Evolutionary conservation across 139 green algal genomes (phyloP), one percentile per base, ranked within the genome.

Genomic region (Zygnema cylindricum): DNA sequence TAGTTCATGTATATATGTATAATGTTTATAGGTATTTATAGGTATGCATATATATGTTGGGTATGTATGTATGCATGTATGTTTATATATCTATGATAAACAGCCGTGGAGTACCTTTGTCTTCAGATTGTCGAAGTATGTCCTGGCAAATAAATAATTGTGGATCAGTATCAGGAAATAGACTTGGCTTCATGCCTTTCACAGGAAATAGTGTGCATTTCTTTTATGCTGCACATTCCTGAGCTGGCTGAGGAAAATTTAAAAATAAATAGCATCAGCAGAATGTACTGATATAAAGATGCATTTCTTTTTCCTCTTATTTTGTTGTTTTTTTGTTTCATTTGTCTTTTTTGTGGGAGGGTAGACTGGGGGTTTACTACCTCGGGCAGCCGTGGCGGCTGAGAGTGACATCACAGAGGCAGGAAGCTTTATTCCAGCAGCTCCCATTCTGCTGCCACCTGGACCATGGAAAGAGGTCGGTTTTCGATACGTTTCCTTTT

Each of bases 371-470:
- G 30, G 30, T 25, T 30, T 30, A 73, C 25, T 30, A 73, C 30
- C 57, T 35, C 57, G 57, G 33, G 69, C 69, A 43, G 36, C 23
- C 1, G 49, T n/a, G 69, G 83, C 36, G 63, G 33, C 54, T 1
- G 83, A 88, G 83, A 33, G 49, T 57, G 85, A 76, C 3, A 55
- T 79, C 16, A n/a, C 33, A 2, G 85, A 90, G 36, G 78, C 85
- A 22, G 77, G 55, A 22, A 82, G 35, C 43, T 86, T 90, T 38
- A 96, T 99, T 43, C 94, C 95, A 23, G 92, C 93, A 1, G 95
- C 96, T 0, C 96, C 97, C 30, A 96, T 98, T 75, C 94, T 98
- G 0, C 95, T 99, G n/a, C 95, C 96, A 0, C 89, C 96, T 30
- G 97, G 97, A 0, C 89, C 94, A 23, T 98, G 97, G 97, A 95